Evolutionary conservation across 306 rosid species (phyloP).

Genomic region (Malus asiatica): DNA sequence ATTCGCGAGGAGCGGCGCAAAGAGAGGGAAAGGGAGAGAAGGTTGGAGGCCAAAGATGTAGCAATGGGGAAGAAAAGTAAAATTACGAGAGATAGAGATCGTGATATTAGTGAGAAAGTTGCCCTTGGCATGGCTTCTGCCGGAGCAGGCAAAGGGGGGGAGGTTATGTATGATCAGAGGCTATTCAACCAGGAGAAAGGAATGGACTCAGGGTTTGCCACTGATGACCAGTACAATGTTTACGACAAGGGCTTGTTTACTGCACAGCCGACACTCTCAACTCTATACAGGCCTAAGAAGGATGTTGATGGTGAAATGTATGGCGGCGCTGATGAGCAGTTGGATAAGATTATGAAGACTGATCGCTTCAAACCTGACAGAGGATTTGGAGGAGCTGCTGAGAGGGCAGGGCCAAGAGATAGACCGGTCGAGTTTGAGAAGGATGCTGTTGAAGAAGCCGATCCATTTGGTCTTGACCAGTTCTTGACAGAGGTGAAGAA

Average conservation of each 20-base stretch:
- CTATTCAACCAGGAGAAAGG: slow-evolving; percentile 94
- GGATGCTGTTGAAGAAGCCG: slow-evolving; percentile 62
- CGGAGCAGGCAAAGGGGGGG: slow-evolving; percentile 57
- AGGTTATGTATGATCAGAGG: slow-evolving; percentile 89
- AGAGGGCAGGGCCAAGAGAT: slow-evolving; percentile 66
- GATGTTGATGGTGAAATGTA: slow-evolving; percentile 61
- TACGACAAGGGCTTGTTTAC: slow-evolving; percentile 77
- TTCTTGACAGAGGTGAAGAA: slow-evolving; percentile 72
- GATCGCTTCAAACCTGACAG: slow-evolving; percentile 84
- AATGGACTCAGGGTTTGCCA: slow-evolving; percentile 79
- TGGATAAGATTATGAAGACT: slow-evolving; percentile 86
- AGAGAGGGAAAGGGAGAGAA: slow-evolving; percentile 93
- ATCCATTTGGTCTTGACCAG: slow-evolving; percentile 92
- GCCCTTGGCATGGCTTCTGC: slow-evolving; percentile 90
- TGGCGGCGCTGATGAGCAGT: slow-evolving; percentile 85
- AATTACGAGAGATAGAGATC: slow-evolving; percentile 87
- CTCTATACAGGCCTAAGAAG: slow-evolving; percentile 86
- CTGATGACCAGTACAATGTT: slow-evolving; percentile 87
- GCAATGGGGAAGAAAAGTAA: slow-evolving; percentile 94
- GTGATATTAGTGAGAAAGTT: slow-evolving; percentile 91
- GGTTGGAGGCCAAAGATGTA: slow-evolving; percentile 84
- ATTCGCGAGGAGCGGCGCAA: slow-evolving; percentile 78
- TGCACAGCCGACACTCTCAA: slow-evolving; percentile 79
- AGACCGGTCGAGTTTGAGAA: slow-evolving; percentile 85
- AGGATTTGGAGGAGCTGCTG: slow-evolving; percentile 64